phyloP scores from a whole-genome alignment of 768 basidiomycete species.

The Trametopsis cervina region DNA sequence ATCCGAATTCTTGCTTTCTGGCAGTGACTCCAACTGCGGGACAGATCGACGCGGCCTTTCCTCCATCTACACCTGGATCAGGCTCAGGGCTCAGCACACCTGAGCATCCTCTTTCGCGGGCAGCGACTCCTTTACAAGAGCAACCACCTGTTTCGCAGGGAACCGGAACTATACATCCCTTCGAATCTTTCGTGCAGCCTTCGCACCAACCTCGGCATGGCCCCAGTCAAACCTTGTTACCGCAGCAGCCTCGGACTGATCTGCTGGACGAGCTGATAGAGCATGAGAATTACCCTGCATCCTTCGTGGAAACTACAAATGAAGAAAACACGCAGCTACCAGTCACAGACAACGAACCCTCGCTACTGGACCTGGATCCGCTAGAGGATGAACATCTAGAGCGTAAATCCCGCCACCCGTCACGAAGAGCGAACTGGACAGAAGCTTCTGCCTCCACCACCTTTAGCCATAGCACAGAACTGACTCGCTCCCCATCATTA shows the following conservation, averaged over 20 bases:
- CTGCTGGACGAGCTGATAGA: constrained; percentile 58
- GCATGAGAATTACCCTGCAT: constrained; percentile 67
- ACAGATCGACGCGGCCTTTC: too few relatives aligned
- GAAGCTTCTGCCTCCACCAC: constrained; percentile 17
- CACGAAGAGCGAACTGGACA: constrained; percentile 14
- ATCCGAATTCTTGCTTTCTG: too few relatives aligned
- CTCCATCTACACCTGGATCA: too few relatives aligned
- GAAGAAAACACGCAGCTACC: not conserved
- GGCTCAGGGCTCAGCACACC: too few relatives aligned
- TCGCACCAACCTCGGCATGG: not conserved
- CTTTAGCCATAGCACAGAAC: constrained; percentile 1
- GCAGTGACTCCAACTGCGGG: too few relatives aligned
- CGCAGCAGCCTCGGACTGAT: constrained; percentile 11
- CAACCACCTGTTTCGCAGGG: not conserved
- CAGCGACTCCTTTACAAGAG: not conserved
- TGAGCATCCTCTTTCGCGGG: not conserved
- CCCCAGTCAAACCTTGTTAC: too few relatives aligned
- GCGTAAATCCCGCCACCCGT: constrained; percentile 12
- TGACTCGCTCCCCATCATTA: constrained; percentile 23
- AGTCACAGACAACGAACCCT: constrained; percentile 1
- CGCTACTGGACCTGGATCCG: not conserved
- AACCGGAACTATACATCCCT: too few relatives aligned
- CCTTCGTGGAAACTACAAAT: constrained; percentile 27
- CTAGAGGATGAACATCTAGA: not conserved
- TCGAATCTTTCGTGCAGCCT: not conserved